phyloP scores from a whole-genome alignment of 179 eudicot species.

The Pouteria campechiana region DNA sequence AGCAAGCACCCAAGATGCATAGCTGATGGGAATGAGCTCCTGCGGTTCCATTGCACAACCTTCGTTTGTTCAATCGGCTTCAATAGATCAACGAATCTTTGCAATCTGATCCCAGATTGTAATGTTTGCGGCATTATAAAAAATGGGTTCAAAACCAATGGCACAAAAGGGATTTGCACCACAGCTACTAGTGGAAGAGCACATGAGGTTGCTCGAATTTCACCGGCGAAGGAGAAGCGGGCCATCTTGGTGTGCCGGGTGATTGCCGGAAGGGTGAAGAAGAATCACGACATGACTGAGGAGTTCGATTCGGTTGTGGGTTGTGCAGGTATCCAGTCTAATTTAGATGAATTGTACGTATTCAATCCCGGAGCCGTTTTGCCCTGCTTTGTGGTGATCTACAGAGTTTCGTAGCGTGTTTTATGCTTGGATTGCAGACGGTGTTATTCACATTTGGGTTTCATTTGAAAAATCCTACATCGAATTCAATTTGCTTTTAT shows the following conservation, averaged over 20 bases:
- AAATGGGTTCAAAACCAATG: constrained; percentile 58
- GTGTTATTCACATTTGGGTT: too few relatives aligned
- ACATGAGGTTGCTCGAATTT: constrained; percentile 44
- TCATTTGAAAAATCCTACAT: too few relatives aligned
- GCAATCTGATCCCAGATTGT: constrained; percentile 65
- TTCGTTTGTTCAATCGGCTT: constrained; percentile 64
- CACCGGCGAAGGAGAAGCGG: constrained; percentile 32
- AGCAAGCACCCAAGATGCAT: constrained; percentile 90
- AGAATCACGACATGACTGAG: constrained; percentile 60
- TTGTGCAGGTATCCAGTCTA: constrained; percentile 74
- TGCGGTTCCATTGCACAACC: constrained; percentile 77
- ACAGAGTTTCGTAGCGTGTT: too few relatives aligned
- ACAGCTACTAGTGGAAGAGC: constrained; percentile 92
- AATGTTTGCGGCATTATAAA: constrained; percentile 68
- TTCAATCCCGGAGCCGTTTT: constrained; percentile 81
- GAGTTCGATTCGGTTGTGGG: constrained; percentile 98
- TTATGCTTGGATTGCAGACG: too few relatives aligned
- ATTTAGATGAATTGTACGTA: constrained; percentile 88
- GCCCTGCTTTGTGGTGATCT: constrained; percentile 93
- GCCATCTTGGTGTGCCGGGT: constrained; percentile 91
- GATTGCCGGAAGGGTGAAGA: constrained; percentile 93
- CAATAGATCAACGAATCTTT: constrained; percentile 61
- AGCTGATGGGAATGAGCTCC: constrained; percentile 88
- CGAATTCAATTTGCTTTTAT: too few relatives aligned
- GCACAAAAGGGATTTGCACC: constrained; percentile 77